Percentiles rank a stretch among this genome's conserved stretches.
phyloP scores from a whole-genome alignment of 1,284 basidiomycete genomes.

The Ceratobasidium sp. region DNA sequence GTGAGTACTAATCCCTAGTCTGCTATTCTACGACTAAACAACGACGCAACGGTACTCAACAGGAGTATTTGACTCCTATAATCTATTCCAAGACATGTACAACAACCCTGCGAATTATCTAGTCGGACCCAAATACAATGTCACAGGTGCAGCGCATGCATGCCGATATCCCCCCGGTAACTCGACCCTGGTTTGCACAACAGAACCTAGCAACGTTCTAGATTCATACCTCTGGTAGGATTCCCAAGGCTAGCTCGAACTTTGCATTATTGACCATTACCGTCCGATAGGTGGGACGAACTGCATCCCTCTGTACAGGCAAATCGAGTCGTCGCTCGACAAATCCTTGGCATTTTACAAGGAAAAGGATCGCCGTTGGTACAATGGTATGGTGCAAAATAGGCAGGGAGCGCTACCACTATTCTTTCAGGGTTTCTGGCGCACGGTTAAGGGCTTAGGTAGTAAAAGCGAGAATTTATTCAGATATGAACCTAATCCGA shows the following conservation, averaged over 20 bases:
- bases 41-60: neutral
- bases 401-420: too few relatives aligned
- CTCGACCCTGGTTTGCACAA: slow-evolving; percentile 1
- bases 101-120: slow-evolving; percentile 14
- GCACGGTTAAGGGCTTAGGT: too few relatives aligned
- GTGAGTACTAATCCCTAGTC: neutral
- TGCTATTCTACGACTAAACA: neutral
- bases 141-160: neutral
- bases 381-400: slow-evolving; percentile 6
- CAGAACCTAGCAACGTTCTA: neutral
- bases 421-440: too few relatives aligned
- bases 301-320: slow-evolving; percentile 3
- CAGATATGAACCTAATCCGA: neutral
- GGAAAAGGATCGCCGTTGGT: slow-evolving; percentile 5
- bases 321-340: slow-evolving; percentile 12
- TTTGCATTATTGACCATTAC: neutral
- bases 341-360: slow-evolving; percentile 9
- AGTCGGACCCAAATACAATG: slow-evolving; percentile 15
- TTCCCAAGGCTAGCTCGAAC: neutral
- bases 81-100: slow-evolving; percentile 30
- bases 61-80: slow-evolving; percentile 24
- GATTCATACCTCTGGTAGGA: slow-evolving; percentile 27
- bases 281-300: slow-evolving; percentile 12
- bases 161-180: slow-evolving; percentile 12
- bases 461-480: neutral